phyloP scores from a whole-genome alignment of 768 basidiomycete genomes.

The Steccherinum ochraceum region DNA sequence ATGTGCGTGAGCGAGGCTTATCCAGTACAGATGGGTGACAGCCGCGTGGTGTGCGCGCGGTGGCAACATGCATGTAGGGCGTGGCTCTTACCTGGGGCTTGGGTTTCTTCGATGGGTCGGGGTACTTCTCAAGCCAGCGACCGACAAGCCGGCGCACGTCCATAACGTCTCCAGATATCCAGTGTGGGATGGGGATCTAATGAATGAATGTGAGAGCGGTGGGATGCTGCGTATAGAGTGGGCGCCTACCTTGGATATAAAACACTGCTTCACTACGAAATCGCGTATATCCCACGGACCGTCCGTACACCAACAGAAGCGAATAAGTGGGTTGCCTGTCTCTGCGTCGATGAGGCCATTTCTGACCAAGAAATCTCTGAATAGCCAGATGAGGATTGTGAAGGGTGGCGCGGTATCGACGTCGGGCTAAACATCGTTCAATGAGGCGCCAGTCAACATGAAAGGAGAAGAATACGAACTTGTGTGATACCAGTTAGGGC shows the following conservation, averaged over 20 bases:
- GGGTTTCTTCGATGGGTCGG: constrained; percentile 5
- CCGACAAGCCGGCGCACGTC: constrained; percentile 64
- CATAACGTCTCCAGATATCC: constrained; percentile 68
- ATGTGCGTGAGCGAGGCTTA: constrained; percentile 2
- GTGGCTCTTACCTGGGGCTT: constrained; percentile 3
- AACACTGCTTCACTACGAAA: constrained; percentile 86
- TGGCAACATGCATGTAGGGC: constrained; percentile 1
- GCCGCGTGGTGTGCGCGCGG: background rate
- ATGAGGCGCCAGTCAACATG: background rate
- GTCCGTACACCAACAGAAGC: constrained; percentile 80
- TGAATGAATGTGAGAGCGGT: constrained; percentile 5
- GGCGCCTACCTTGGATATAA: constrained; percentile 66
- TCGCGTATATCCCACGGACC: constrained; percentile 81
- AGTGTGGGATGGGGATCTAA: constrained; percentile 63
- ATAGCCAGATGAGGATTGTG: constrained; percentile 53
- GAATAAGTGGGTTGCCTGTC: constrained; percentile 49
- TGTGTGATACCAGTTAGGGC: constrained; percentile 89
- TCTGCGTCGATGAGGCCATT: constrained; percentile 62
- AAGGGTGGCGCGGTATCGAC: constrained; percentile 79
- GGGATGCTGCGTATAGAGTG: constrained; percentile 4
- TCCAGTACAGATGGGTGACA: too few species aligned
- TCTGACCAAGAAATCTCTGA: constrained; percentile 62
- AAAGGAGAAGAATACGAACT: constrained; percentile 39
- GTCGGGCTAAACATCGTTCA: constrained; percentile 48
- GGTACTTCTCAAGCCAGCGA: constrained; percentile 28